phyloP scores from a whole-genome alignment of 805 yeast genomes.

The Cyberlindnera maritima region DNA sequence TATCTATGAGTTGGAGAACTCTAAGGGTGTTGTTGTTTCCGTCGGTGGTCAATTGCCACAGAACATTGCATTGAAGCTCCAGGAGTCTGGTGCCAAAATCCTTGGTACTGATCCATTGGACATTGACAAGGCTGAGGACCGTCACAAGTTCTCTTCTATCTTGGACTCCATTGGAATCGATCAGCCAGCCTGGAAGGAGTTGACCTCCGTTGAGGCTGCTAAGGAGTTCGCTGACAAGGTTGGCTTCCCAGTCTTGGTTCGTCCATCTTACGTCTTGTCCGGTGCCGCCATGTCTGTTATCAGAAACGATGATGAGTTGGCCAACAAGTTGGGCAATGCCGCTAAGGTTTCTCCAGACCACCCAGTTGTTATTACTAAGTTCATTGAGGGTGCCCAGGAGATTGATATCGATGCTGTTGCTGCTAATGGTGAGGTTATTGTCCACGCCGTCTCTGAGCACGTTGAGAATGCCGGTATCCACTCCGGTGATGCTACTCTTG shows the following conservation, averaged over 20 bases:
- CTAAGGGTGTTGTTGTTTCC: conserved; percentile 90
- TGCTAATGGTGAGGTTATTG: conserved; percentile 77
- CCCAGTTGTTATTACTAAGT: conserved; percentile 96
- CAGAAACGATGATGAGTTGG: conserved; percentile 73
- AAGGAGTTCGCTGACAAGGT: conserved; percentile 80
- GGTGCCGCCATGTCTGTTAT: conserved; percentile 99
- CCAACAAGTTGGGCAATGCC: conserved; percentile 78
- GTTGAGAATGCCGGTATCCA: conserved; percentile 99
- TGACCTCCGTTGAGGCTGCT: conserved; percentile 83
- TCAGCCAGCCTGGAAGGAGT: conserved; percentile 98
- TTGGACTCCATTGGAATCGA: conserved; percentile 90
- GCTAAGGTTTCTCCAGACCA: conserved; percentile 92
- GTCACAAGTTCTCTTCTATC: conserved; percentile 95
- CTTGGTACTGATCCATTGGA: conserved; percentile 94
- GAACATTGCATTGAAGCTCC: conserved; percentile 86
- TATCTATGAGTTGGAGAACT: conserved; percentile 87
- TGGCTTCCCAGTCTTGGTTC: conserved; percentile 92
- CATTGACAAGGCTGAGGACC: conserved; percentile 96
- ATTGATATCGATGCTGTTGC: conserved; percentile 98
- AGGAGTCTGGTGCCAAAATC: conserved; percentile 78
- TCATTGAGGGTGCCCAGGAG: conserved; percentile 94
- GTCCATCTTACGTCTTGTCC: conserved; percentile 95
- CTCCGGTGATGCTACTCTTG: conserved; percentile 97
- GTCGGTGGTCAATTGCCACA: conserved; percentile 99
- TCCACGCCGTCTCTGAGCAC: conserved; percentile 96